Percentiles rank a stretch among this genome's conserved stretches.
phyloP scores from a whole-genome alignment of 176 grass and related monocot species.

The Guadua angustifolia region DNA sequence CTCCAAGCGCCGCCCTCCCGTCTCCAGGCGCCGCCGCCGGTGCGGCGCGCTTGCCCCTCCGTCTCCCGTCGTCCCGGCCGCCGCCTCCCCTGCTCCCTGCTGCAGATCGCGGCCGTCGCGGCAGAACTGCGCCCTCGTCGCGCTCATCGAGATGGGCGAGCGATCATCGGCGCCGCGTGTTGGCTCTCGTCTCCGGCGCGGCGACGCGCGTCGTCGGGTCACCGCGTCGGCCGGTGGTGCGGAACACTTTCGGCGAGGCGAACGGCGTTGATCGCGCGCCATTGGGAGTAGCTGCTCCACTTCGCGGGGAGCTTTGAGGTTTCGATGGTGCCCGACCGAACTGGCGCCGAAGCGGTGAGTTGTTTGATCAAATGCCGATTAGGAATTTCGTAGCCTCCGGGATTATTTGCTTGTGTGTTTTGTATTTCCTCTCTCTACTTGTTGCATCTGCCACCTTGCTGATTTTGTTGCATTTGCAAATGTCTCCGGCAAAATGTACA shows the following conservation, averaged over 20 bases:
- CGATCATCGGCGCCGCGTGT: conserved; percentile 45
- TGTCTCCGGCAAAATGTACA: neutral
- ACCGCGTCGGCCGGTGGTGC: conserved; percentile 45
- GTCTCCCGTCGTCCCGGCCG: no score
- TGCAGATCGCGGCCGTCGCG: no score
- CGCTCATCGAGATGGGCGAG: conserved; percentile 54
- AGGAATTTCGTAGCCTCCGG: neutral
- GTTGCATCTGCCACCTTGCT: neutral
- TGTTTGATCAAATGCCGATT: conserved; percentile 43
- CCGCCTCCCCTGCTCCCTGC: no score
- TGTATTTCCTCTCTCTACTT: neutral
- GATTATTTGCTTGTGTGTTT: neutral
- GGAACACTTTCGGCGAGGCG: conserved; percentile 42
- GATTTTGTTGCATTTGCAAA: neutral
- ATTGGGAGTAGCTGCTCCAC: conserved; percentile 27
- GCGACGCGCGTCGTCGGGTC: conserved; percentile 10
- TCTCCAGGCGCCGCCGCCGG: no score
- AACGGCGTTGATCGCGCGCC: conserved; percentile 40
- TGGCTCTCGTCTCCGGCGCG: conserved; percentile 52
- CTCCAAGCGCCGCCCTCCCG: no score
- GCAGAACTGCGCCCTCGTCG: no score
- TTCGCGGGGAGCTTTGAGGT: conserved; percentile 19
- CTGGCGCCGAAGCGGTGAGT: conserved; percentile 44
- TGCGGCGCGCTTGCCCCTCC: no score
- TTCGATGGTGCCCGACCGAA: conserved; percentile 39